phyloP scores from a whole-genome alignment of 108 stramenopile genomes.

The Schizochytrium sp. region DNA sequence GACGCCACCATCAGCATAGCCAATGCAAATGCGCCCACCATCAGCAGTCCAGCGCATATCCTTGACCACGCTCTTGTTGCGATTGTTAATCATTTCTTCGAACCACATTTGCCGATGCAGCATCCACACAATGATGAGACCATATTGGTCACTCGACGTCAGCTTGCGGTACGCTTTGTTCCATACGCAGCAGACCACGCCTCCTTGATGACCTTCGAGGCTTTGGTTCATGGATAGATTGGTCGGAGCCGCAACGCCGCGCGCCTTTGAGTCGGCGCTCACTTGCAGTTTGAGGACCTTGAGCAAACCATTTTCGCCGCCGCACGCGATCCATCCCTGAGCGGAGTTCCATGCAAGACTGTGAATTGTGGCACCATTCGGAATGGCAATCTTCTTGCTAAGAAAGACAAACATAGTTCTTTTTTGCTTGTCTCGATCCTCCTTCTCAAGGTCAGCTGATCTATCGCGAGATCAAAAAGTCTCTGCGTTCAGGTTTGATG shows the following conservation, averaged over 20 bases:
- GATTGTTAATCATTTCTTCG: conserved; percentile 65
- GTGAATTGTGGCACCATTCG: conserved; percentile 38
- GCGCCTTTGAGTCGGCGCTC: not conserved
- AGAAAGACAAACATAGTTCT: conserved; percentile 44
- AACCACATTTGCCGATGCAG: conserved; percentile 55
- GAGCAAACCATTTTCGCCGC: conserved; percentile 47
- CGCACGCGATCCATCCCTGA: conserved; percentile 56
- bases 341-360: conserved; percentile 45
- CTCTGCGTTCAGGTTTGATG: too few species aligned
- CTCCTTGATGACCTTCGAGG: conserved; percentile 42
- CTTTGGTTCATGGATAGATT: conserved; percentile 55
- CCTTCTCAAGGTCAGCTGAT: too few species aligned
- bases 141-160: conserved; percentile 53
- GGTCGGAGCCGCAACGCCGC: conserved; percentile 15
- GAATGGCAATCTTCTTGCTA: conserved; percentile 57
- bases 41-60: conserved; percentile 59
- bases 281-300: conserved; percentile 52
- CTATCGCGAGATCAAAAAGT: too few species aligned
- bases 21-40: conserved; percentile 58
- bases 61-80: conserved; percentile 48
- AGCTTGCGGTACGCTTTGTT: conserved; percentile 54
- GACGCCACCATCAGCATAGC: conserved; percentile 55
- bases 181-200: conserved; percentile 46
- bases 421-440: too few species aligned
- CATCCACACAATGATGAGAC: conserved; percentile 65